These are phyloP conservation scores for Limnomonas spitsbergensis DNA, from an alignment of 139 green algal genomes.

Conservation along the genomic window DNA sequence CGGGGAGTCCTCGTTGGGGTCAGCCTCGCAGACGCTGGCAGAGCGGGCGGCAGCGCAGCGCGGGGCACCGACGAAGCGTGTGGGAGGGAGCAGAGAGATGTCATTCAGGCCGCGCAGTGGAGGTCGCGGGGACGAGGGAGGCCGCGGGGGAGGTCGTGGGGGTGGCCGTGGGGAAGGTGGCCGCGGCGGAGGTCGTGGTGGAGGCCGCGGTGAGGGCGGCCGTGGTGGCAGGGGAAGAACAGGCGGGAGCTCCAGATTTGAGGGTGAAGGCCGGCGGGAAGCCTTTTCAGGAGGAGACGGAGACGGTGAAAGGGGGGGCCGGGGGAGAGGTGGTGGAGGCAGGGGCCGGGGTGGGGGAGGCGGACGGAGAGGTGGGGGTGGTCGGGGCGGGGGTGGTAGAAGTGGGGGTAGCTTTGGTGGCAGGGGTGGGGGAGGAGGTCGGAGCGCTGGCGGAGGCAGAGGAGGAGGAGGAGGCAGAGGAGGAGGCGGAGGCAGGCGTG, in stretches of 20 bases:
- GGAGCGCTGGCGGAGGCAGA: too few relatives aligned
- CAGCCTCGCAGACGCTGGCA: conserved; percentile 47
- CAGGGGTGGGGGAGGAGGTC: too few relatives aligned
- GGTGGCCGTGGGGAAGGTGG: neutral
- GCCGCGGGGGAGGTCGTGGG: neutral
- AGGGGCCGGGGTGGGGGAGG: conserved; percentile 9
- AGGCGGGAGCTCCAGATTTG: too few relatives aligned
- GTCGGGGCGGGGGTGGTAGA: too few relatives aligned
- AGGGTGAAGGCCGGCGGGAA: neutral
- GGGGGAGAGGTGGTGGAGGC: conserved; percentile 5
- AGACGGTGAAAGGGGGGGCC: too few relatives aligned
- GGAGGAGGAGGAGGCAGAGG: too few relatives aligned
- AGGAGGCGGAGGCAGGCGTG: too few relatives aligned
- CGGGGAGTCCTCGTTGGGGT: conserved; percentile 41
- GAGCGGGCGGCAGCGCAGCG: conserved; percentile 34
- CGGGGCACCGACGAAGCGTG: neutral
- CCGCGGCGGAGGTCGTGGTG: conserved; percentile 5
- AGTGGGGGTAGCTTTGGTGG: too few relatives aligned
- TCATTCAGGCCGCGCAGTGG: conserved; percentile 45
- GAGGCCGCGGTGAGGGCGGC: conserved; percentile 10
- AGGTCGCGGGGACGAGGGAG: neutral
- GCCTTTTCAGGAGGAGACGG: too few relatives aligned
- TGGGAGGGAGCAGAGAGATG: neutral
- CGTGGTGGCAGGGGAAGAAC: neutral
- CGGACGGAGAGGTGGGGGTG: too few relatives aligned